A percentile compares a stretch with the other conserved stretches of the same genome.
Evolutionary conservation across 495 filamentous ascomycete genomes (phyloP).

Genomic region (Massariosphaeria phaeospora): DNA sequence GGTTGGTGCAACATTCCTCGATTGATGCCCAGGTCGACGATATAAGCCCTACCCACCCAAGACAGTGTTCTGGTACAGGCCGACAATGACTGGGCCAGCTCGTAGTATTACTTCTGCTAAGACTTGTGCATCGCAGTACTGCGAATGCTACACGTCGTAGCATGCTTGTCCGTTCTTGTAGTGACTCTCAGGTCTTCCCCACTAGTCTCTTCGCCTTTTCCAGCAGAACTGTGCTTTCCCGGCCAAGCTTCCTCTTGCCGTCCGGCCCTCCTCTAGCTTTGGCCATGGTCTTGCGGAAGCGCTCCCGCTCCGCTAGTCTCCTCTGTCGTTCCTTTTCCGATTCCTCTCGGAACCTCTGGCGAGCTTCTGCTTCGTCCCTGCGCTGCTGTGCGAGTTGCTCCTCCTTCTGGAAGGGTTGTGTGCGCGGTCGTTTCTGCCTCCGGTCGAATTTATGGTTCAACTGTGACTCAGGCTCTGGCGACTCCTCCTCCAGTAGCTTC

Average conservation of each 20-base stretch:
- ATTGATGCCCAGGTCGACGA: too few relatives aligned
- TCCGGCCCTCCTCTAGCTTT: constrained; percentile 74
- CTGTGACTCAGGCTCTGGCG: constrained; percentile 33
- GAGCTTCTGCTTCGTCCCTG: constrained; percentile 59
- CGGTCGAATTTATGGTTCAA: constrained; percentile 27
- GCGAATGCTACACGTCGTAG: too few relatives aligned
- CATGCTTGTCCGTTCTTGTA: too few relatives aligned
- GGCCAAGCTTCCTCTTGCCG: constrained; percentile 77
- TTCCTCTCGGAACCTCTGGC: constrained; percentile 41
- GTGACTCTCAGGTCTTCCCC: constrained; percentile 13
- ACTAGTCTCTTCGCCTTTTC: constrained; percentile 75
- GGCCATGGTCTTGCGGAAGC: constrained; percentile 43
- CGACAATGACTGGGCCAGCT: too few relatives aligned
- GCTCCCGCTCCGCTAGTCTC: constrained; percentile 47
- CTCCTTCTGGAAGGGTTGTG: constrained; percentile 72
- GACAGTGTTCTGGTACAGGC: too few relatives aligned
- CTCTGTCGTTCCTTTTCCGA: constrained; percentile 43
- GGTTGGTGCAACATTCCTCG: too few relatives aligned
- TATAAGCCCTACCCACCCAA: too few relatives aligned
- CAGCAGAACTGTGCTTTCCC: constrained; percentile 76
- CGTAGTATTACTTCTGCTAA: too few relatives aligned
- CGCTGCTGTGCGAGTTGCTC: constrained; percentile 62
- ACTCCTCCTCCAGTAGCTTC: constrained; percentile 55
- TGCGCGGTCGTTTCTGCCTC: constrained; percentile 47
- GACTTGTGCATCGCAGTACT: too few relatives aligned